These are phyloP conservation scores for Nidularia pulvinata DNA, from an alignment of 768 basidiomycete species.

Conservation along the genomic window DNA sequence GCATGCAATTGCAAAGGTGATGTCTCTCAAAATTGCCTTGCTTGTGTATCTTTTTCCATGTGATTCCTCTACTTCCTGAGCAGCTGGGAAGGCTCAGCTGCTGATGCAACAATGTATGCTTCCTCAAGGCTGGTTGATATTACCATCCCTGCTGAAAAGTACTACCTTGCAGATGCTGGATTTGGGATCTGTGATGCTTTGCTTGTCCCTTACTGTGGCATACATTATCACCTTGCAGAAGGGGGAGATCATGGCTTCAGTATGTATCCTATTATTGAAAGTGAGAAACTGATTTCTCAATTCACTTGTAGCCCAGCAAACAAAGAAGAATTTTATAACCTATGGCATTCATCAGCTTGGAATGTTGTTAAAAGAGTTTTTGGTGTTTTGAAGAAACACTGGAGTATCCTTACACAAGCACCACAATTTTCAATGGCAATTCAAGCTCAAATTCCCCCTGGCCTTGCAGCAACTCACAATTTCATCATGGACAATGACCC, in stretches of 20 bases:
- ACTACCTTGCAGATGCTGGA: constrained; percentile 30
- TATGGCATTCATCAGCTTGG: constrained; percentile 25
- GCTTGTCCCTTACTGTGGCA: constrained; percentile 29
- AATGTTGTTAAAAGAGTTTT: constrained; percentile 36
- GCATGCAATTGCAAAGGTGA: constrained; percentile 20
- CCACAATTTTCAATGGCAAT: constrained; percentile 7
- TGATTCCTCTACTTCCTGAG: constrained; percentile 28
- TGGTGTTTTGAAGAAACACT: constrained; percentile 19
- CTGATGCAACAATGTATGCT: constrained; percentile 25
- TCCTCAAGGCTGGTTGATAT: constrained; percentile 20
- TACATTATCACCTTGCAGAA: constrained; percentile 28
- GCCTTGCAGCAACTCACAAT: constrained; percentile 5
- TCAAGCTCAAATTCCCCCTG: constrained; percentile 7
- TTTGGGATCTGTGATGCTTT: constrained; percentile 25
- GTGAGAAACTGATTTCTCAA: background rate
- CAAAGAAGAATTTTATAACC: constrained; percentile 30
- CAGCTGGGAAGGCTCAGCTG: constrained; percentile 35
- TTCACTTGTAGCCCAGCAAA: constrained; percentile 22
- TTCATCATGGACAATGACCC: constrained; percentile 8
- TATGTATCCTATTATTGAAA: constrained; percentile 1
- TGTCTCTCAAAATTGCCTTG: constrained; percentile 32
- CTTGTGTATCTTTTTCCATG: constrained; percentile 24
- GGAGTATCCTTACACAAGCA: background rate
- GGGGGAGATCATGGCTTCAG: constrained; percentile 15
- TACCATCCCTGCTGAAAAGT: constrained; percentile 22